Conservation (phyloP, 768 basidiomycete species). For the Boletus huronensis region DNA sequence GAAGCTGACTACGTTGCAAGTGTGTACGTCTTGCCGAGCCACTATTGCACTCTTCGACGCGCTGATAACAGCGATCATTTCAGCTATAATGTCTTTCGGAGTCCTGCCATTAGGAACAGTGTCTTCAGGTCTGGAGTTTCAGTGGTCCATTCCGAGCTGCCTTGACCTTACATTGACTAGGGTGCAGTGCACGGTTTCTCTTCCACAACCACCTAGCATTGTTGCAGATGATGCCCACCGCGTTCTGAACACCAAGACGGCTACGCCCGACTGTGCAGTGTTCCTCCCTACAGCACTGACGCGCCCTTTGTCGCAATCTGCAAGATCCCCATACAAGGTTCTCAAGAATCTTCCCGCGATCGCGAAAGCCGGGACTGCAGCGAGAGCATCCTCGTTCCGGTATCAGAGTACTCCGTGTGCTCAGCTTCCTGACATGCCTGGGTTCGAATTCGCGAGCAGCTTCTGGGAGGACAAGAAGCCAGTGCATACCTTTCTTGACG, state of each 20-base stretch:
- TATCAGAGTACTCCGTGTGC: slow-evolving; percentile 50
- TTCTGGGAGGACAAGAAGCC: slow-evolving; percentile 64
- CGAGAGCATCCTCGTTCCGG: slow-evolving; percentile 45
- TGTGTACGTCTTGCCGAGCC: slow-evolving; percentile 37
- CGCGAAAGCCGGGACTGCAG: slow-evolving; percentile 35
- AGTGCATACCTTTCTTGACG: slow-evolving; percentile 43
- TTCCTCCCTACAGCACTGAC: slow-evolving; percentile 42
- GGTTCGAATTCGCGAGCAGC: slow-evolving; percentile 53
- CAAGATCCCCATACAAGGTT: slow-evolving; percentile 45
- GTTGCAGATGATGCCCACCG: slow-evolving; percentile 31
- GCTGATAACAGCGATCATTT: not conserved
- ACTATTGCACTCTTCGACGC: not conserved
- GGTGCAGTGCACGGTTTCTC: slow-evolving; percentile 45
- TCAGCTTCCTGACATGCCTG: slow-evolving; percentile 42
- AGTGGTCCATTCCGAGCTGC: not conserved
- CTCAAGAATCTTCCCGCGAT: slow-evolving; percentile 41
- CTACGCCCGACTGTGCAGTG: slow-evolving; percentile 48
- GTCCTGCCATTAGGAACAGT: slow-evolving; percentile 40
- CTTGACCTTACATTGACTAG: slow-evolving; percentile 27
- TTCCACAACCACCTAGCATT: slow-evolving; percentile 41
- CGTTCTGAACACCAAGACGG: slow-evolving; percentile 44
- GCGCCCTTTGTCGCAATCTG: slow-evolving; percentile 40
- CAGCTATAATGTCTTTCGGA: slow-evolving; percentile 50
- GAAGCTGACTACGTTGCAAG: slow-evolving; percentile 56
- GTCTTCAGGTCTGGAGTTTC: slow-evolving; percentile 38